Evolutionary conservation across 305 asterid genomes (phyloP).

Genomic region (Nicotiana rustica): DNA sequence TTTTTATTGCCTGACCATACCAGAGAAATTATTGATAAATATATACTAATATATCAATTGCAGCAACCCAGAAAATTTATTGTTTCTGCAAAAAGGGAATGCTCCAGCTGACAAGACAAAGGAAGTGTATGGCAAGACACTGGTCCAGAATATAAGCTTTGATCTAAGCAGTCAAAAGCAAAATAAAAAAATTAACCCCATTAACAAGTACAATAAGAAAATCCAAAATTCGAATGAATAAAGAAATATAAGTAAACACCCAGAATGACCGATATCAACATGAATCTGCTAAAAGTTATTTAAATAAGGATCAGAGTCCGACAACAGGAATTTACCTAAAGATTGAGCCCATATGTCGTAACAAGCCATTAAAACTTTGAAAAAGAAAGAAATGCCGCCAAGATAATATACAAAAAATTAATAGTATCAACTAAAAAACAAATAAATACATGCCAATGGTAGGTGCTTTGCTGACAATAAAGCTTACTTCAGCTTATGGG

Average conservation of each 20-base stretch:
- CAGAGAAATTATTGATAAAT: no score
- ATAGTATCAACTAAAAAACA: slow-evolving; percentile 56
- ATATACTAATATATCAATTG: not conserved
- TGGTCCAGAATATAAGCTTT: slow-evolving; percentile 30
- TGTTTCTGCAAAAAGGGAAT: not conserved
- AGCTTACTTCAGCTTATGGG: slow-evolving; percentile 40
- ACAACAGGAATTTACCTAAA: slow-evolving; percentile 65
- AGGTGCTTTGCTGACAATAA: slow-evolving; percentile 49
- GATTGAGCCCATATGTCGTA: slow-evolving; percentile 44
- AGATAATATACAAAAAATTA: slow-evolving; percentile 41
- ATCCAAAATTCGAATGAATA: slow-evolving; percentile 49
- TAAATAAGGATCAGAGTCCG: slow-evolving; percentile 50
- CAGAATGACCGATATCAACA: slow-evolving; percentile 35
- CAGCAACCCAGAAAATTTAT: not conserved
- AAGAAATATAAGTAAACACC: slow-evolving; percentile 41
- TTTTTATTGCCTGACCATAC: no score
- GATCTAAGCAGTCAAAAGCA: slow-evolving; percentile 36
- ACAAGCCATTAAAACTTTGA: slow-evolving; percentile 56
- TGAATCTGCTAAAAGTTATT: slow-evolving; percentile 34
- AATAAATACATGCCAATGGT: slow-evolving; percentile 47
- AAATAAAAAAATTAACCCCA: not conserved
- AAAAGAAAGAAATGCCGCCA: slow-evolving; percentile 59
- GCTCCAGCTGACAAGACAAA: slow-evolving; percentile 37
- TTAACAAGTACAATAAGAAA: slow-evolving; percentile 45
- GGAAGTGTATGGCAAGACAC: slow-evolving; percentile 22